Evolutionary conservation across 441 rosid species (phyloP), one percentile per base, ranked within the genome.

Genomic region (Isatis lusitanica): DNA sequence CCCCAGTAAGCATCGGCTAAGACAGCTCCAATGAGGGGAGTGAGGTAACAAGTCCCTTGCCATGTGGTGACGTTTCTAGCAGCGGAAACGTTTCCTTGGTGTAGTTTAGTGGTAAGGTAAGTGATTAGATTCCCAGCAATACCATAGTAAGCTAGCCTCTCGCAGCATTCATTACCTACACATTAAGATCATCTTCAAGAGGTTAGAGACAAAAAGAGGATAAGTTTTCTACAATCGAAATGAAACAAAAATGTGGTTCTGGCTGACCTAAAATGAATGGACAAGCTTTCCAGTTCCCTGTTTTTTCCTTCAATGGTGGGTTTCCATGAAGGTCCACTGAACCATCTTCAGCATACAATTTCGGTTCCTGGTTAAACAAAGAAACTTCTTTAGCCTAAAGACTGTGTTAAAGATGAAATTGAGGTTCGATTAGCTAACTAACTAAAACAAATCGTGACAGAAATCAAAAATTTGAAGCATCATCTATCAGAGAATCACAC

Each of bases 1-100:
- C 98, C 98, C 95, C 92, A 90, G 58, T 85, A 94, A 43, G 94
- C 90, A 85, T 94, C 98, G 16, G 97, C 98, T 48, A 92, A 10
- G 30, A 88, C 68, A 10, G 97, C 97, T 68, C 98, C 98, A 66
- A 90, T 85, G 63, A 94, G 92, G 58, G 98, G 97, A 21, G 97
- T 81, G 16, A 94, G 85, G 76, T 89, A 90, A 83, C 96, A 94
- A 71, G 97, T 94, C 46, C 97, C 97, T 68, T 85, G 73, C 97
- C 97, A 92, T 61, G 93, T 90, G 0, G 93, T 83, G 38, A 90
- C 98, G 68, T 84, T 89, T 77, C 87, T 85, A 66, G 98, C 97
- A 50, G 97, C 97, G 31, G 91, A 74, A 21, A 84, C 95, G 83
- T 92, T 92, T 61, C 97, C 91, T 79, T 94, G 90, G 8, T 90